Evolutionary conservation across 108 stramenopile species (phyloP).

Genomic region (Discostella stelligeroides): DNA sequence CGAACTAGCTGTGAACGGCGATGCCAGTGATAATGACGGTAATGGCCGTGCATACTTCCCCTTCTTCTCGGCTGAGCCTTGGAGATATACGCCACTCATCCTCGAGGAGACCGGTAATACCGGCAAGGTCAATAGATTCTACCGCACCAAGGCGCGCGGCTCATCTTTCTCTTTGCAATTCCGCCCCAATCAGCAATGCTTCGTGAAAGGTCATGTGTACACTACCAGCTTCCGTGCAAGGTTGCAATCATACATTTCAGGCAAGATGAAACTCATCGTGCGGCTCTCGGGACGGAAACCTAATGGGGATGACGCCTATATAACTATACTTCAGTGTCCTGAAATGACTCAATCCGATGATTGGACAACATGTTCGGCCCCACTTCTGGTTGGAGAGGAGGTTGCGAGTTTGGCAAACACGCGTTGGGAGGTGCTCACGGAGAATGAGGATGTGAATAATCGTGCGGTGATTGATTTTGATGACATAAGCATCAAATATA

Average conservation of each 20-base stretch:
- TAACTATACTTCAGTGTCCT: background rate
- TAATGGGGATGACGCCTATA: background rate
- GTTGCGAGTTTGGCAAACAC: slow-evolving; percentile 1
- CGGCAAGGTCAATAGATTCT: slow-evolving; percentile 46
- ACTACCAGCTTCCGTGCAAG: slow-evolving; percentile 27
- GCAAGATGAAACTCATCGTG: slow-evolving; percentile 13
- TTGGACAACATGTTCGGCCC: slow-evolving; percentile 4
- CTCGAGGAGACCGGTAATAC: slow-evolving; percentile 19
- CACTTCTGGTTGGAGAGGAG: slow-evolving; percentile 20
- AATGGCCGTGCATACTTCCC: slow-evolving; percentile 47
- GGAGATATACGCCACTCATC: slow-evolving; percentile 18
- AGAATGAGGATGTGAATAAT: slow-evolving; percentile 18
- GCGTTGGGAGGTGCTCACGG: slow-evolving; percentile 7
- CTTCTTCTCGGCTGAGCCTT: slow-evolving; percentile 12
- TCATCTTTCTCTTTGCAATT: background rate
- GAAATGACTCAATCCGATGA: background rate
- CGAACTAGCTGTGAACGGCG: slow-evolving; percentile 58
- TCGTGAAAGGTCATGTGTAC: slow-evolving; percentile 34
- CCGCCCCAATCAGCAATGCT: slow-evolving; percentile 30
- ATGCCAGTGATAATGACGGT: slow-evolving; percentile 55
- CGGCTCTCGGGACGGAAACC: slow-evolving; percentile 21
- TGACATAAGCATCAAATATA: slow-evolving; percentile 46
- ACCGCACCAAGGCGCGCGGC: slow-evolving; percentile 23
- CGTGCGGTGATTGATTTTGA: slow-evolving; percentile 39
- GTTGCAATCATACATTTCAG: slow-evolving; percentile 5